A percentile compares a stretch with the other conserved stretches of the same genome.
These are phyloP conservation scores for Polygonum maritimum DNA, from an alignment of 148 eudicot genomes.

Conservation along the genomic window DNA sequence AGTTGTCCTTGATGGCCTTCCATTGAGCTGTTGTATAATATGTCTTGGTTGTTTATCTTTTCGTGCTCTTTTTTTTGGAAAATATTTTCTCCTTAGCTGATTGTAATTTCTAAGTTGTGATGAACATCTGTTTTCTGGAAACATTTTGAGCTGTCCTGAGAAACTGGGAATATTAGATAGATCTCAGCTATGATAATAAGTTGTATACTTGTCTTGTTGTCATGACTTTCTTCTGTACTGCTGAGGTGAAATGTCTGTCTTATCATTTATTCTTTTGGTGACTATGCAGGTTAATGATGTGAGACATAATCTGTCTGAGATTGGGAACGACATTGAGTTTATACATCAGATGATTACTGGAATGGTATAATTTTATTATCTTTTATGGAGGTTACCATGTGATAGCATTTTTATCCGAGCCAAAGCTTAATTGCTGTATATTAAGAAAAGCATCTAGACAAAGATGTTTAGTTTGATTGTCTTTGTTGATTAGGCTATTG, in stretches of 20 bases:
- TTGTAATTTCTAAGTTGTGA: not conserved
- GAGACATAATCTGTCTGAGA: slow-evolving; percentile 58
- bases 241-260: slow-evolving; percentile 5
- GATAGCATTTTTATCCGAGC: not conserved
- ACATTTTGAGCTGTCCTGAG: not conserved
- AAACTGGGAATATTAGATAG: not conserved
- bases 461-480: not conserved
- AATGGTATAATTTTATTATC: slow-evolving; percentile 38
- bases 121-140: not conserved
- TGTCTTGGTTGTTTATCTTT: not conserved
- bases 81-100: not conserved
- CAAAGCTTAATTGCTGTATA: not conserved
- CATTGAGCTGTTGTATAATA: not conserved
- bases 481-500: not conserved
- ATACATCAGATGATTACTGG: slow-evolving; percentile 71
- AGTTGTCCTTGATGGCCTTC: not conserved
- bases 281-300: slow-evolving; percentile 64
- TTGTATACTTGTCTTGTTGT: not conserved
- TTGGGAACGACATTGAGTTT: slow-evolving; percentile 61
- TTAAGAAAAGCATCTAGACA: not conserved
- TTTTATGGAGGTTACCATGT: not conserved
- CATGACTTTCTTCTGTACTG: not conserved
- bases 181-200: not conserved
- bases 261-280: slow-evolving; percentile 13
- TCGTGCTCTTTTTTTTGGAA: not conserved